Evolutionary conservation across 495 filamentous ascomycete genomes (phyloP), one percentile per base, ranked within the genome.

Genomic region (Xylaria telfairii): DNA sequence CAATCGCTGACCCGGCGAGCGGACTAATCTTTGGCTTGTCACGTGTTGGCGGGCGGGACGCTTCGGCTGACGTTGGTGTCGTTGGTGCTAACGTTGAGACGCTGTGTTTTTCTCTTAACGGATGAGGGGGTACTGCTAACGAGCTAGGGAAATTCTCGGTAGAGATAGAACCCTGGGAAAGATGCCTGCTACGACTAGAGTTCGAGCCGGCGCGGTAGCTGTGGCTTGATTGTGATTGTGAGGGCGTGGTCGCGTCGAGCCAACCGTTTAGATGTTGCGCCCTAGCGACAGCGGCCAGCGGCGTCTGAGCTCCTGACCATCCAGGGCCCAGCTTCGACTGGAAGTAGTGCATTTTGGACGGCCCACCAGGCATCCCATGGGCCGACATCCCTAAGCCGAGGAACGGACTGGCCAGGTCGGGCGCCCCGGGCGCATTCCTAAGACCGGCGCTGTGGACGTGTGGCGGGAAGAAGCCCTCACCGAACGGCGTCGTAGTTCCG

Each of bases 261-360:
- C 83, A 84, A 67, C 73, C 74, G 30, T 77, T 80, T 8, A 82
- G 76, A 49, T 83, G 83, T 4, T 84, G 83, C 3, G 75, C 90
- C 13, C 93, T 91, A n/a, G 93, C 92, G 7, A 95, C 92, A 8
- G 93, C 93, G 1, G 93, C 92, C 0, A 97, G 87, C 4, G 95
- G 96, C 2, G 95, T 98, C 59, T 93, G 90, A 4, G 92, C 89
- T 1, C 96, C 95, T 2, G 94, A 93, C 44, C 97, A 85, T 0
- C 91, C 92, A 7, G 90, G 83, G 0, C 90, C 89, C 32, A 97
- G 88, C 30, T 93, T 92, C 2, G 94, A 89, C 79, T 97, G 95
- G 75, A 95, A 95, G 78, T 98, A 98, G 72, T 92, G 91, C 30
- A 98, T 85, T 74, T 95, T 97, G 4, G 94, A 95, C 5, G 92